Conservation (phyloP, 192 early-diverging fungal genomes). For the Coemansia sp. region DNA sequence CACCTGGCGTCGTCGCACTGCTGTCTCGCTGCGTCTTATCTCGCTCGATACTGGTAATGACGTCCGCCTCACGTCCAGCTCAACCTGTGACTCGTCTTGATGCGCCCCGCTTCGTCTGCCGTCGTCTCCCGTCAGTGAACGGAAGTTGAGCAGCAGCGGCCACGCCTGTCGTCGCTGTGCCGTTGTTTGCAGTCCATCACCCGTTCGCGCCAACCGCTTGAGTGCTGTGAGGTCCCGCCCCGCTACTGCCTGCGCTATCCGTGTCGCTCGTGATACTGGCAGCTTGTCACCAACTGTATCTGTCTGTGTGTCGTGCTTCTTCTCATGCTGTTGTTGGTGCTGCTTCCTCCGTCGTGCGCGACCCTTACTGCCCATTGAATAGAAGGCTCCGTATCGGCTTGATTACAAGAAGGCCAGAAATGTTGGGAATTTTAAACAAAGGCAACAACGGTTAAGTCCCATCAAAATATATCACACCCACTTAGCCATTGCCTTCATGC, state of each 20-base stretch:
- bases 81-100: conserved; percentile 42
- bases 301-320: background rate
- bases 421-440: background rate
- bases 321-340: background rate
- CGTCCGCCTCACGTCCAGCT: conserved; percentile 39
- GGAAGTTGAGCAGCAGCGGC: conserved; percentile 49
- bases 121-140: conserved; percentile 27
- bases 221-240: conserved; percentile 37
- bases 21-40: conserved; percentile 20
- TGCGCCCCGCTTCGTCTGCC: conserved; percentile 10
- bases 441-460: background rate
- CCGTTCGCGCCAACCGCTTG: conserved; percentile 38
- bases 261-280: conserved; percentile 19
- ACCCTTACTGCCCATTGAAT: background rate
- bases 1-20: conserved; percentile 51
- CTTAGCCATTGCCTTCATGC: background rate
- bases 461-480: background rate
- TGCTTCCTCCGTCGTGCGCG: conserved; percentile 3
- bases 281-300: background rate
- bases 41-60: conserved; percentile 25
- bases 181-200: conserved; percentile 33
- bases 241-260: conserved; percentile 41
- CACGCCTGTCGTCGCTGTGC: conserved; percentile 41
- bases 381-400: background rate
- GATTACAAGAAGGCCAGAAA: background rate